Percentiles rank a stretch among this genome's conserved stretches.
These are phyloP conservation scores for Xylariaceae sp. DNA, from an alignment of 2,329 filamentous ascomycete species.

Conservation along the genomic window DNA sequence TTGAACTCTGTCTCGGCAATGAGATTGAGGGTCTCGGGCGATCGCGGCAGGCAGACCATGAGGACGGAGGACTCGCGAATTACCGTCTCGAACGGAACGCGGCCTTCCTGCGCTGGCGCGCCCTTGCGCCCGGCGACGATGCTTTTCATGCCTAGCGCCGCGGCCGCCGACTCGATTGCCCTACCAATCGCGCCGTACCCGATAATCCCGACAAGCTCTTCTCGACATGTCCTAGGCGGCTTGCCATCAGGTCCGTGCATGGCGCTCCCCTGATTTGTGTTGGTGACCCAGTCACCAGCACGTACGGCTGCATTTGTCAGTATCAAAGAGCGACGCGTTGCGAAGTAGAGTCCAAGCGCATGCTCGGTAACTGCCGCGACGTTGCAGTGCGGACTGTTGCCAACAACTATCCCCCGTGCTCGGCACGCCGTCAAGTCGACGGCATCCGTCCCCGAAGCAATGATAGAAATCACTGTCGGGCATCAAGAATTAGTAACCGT, in stretches of 20 bases:
- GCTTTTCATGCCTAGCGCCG: constrained; percentile 29
- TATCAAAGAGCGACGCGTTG: constrained; percentile 36
- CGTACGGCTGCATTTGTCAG: constrained; percentile 30
- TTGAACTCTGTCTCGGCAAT: constrained; percentile 27
- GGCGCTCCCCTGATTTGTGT: constrained; percentile 24
- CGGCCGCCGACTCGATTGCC: constrained; percentile 22
- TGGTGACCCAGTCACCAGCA: constrained; percentile 29
- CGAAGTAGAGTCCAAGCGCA: constrained; percentile 44
- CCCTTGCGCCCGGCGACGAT: constrained; percentile 31
- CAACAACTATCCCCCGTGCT: constrained; percentile 33
- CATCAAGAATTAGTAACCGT: not conserved
- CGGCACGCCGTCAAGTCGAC: constrained; percentile 36
- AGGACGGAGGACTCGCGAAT: constrained; percentile 30
- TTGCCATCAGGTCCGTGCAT: constrained; percentile 28
- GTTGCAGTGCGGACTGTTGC: constrained; percentile 38
- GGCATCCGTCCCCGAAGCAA: constrained; percentile 38
- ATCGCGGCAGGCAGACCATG: constrained; percentile 29
- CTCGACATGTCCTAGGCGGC: constrained; percentile 25
- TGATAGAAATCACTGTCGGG: constrained; percentile 30
- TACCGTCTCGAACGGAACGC: constrained; percentile 27
- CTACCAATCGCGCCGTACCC: constrained; percentile 33
- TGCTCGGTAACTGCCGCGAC: constrained; percentile 42
- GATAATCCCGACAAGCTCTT: constrained; percentile 32
- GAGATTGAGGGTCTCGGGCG: constrained; percentile 29
- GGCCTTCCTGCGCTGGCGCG: constrained; percentile 18